A percentile compares a stretch with the other conserved stretches of the same genome.
These are phyloP conservation scores for Saturnispora mendoncae DNA, from an alignment of 805 yeast species.

Conservation along the genomic window DNA sequence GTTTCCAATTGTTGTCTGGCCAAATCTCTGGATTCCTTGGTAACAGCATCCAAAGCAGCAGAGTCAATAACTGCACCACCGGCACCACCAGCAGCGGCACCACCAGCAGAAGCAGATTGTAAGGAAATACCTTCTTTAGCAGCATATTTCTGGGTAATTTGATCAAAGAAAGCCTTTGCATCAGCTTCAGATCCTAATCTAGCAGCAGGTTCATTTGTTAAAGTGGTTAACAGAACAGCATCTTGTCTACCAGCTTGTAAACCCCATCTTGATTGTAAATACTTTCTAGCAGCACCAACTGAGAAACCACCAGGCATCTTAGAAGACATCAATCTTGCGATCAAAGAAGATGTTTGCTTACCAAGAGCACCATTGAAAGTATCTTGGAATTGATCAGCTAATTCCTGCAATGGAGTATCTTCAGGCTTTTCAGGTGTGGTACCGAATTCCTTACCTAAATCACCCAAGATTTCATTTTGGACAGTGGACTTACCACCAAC, in stretches of 20 bases:
- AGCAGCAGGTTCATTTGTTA: slow-evolving; percentile 83
- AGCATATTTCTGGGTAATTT: slow-evolving; percentile 78
- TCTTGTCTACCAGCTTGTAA: slow-evolving; percentile 92
- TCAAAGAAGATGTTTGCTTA: slow-evolving; percentile 81
- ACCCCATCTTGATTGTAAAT: slow-evolving; percentile 89
- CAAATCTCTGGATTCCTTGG: slow-evolving; percentile 58
- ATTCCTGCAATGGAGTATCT: slow-evolving; percentile 91
- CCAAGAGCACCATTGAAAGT: slow-evolving; percentile 84
- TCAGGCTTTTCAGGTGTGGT: slow-evolving; percentile 98
- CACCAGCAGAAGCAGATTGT: slow-evolving; percentile 53
- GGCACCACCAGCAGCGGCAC: slow-evolving; percentile 43
- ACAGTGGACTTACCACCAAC: slow-evolving; percentile 99
- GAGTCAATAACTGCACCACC: slow-evolving; percentile 89
- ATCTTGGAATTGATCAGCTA: slow-evolving; percentile 93
- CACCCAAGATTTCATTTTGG: slow-evolving; percentile 98
- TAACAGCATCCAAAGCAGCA: slow-evolving; percentile 83
- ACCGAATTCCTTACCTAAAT: slow-evolving; percentile 96
- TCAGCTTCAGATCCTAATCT: slow-evolving; percentile 83
- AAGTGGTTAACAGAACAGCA: slow-evolving; percentile 70
- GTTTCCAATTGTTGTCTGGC: slow-evolving; percentile 84
- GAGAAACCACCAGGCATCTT: slow-evolving; percentile 99
- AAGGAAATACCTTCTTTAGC: slow-evolving; percentile 70
- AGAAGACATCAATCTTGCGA: slow-evolving; percentile 86
- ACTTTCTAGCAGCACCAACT: slow-evolving; percentile 83
- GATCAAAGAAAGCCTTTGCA: slow-evolving; percentile 83